Evolutionary conservation across 208 protist genomes (phyloP).

Genomic region (Trypanosomatidae sp.): DNA sequence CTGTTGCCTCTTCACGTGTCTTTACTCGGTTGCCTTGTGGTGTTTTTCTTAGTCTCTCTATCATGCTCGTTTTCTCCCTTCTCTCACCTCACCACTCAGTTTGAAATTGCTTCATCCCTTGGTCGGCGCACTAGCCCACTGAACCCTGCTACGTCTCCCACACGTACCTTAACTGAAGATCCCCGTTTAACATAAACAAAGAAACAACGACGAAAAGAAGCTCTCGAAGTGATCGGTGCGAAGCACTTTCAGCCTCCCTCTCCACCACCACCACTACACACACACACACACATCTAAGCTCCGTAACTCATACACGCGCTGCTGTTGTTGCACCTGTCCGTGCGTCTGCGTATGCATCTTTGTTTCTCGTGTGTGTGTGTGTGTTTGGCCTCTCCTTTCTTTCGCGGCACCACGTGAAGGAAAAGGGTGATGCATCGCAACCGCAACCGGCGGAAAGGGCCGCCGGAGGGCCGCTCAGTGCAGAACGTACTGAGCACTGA

Average conservation of each 20-base stretch:
- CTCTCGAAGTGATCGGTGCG: background rate
- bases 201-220: background rate
- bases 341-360: background rate
- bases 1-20: background rate
- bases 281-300: background rate
- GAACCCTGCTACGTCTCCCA: background rate
- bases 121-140: background rate
- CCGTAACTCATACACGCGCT: background rate
- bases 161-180: background rate
- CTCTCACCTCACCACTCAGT: background rate
- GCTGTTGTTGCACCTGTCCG: background rate
- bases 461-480: constrained; percentile 23
- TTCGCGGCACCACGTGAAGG: background rate
- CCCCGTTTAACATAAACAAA: background rate
- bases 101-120: background rate
- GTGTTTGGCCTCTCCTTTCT: background rate
- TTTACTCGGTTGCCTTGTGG: background rate
- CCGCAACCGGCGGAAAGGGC: constrained; percentile 23
- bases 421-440: constrained; percentile 27
- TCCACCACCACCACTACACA: background rate
- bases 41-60: background rate
- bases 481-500: constrained; percentile 60
- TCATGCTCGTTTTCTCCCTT: background rate
- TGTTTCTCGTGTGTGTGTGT: background rate
- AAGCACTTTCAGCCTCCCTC: background rate